These are phyloP conservation scores for Sambucus nigra DNA, from an alignment of 129 eudicot species.

Conservation along the genomic window DNA sequence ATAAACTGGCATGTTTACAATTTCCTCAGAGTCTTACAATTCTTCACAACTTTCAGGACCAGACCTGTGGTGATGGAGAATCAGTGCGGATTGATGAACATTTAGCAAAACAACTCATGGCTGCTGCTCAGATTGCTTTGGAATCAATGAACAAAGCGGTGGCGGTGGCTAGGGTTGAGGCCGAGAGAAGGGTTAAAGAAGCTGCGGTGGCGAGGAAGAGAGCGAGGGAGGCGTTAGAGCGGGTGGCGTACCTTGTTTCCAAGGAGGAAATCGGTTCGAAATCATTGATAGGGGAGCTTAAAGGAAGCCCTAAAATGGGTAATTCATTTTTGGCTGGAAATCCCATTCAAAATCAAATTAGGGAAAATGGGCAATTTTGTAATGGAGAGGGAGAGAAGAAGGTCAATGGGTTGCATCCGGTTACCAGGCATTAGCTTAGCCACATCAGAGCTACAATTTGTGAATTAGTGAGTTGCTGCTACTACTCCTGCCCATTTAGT, in stretches of 20 bases:
- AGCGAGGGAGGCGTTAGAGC: constrained; percentile 24
- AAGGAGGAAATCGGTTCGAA: background rate
- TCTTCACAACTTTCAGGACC: too few relatives aligned
- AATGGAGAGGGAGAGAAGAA: background rate
- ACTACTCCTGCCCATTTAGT: background rate
- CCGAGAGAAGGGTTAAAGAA: constrained; percentile 20
- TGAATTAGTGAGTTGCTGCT: background rate
- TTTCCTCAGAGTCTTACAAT: too few relatives aligned
- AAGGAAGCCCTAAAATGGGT: background rate
- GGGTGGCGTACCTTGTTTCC: background rate
- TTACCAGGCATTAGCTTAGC: background rate
- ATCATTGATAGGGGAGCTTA: background rate
- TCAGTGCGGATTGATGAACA: constrained; percentile 1
- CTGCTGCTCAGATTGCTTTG: constrained; percentile 22
- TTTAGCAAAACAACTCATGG: constrained; percentile 12
- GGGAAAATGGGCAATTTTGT: background rate
- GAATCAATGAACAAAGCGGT: constrained; percentile 15
- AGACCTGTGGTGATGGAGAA: background rate
- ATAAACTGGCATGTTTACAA: background rate
- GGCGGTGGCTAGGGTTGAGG: constrained; percentile 12
- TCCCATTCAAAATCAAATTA: background rate
- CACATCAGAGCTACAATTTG: background rate
- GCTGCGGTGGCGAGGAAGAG: constrained; percentile 18
- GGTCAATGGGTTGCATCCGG: background rate
- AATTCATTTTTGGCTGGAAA: background rate